Evolutionary conservation across 257 asterid species (phyloP), one percentile per base, ranked within the genome.

Genomic region (Solanum boliviense): DNA sequence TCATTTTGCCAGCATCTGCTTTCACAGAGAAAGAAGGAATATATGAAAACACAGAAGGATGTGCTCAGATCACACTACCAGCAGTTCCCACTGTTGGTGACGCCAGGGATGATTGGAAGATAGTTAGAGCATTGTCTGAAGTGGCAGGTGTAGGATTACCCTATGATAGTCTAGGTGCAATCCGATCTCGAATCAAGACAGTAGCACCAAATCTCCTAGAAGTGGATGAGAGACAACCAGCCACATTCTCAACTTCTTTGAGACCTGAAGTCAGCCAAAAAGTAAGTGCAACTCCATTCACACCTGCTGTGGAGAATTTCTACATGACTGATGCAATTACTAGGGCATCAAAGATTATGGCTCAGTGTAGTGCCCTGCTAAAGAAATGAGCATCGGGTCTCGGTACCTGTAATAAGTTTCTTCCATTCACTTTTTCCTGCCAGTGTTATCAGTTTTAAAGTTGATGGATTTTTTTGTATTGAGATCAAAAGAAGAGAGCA

Each of bases 61-160:
- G 94, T 87, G 96, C 97, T 86, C 99, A 97, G 88, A 94, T 91
- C 3, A 96, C 99, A 0, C 89, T 94, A 5, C 99, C 98, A 83
- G 99, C 99, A 10, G 99, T 97, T 32, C 99, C 99, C 23, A 96
- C 99, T 8, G 99, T 96, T 29, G 99, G 99, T 48, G 99, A 96
- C 88, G 94, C 99, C 7, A 88, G 99, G 86, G 99, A 96, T 60
- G 99, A 97, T 90, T 97, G 99, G 99, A 97, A 93, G 89, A 95
- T 97, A 21, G 87, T 97, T 12, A 87, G 99, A 89, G 99, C 99
- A 2, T 74, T 97, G 87, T 94, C 99, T 41, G 98, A 96, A 92
- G 92, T 97, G 78, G 91, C 98, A 21, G 98, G 99, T 31, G 90
- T 87, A 31, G 62, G 78, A 23, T 90, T 97, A 29, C 98, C 98